These are phyloP conservation scores for Zalaria sp. DNA, from an alignment of 2,329 filamentous ascomycete genomes.

Conservation along the genomic window DNA sequence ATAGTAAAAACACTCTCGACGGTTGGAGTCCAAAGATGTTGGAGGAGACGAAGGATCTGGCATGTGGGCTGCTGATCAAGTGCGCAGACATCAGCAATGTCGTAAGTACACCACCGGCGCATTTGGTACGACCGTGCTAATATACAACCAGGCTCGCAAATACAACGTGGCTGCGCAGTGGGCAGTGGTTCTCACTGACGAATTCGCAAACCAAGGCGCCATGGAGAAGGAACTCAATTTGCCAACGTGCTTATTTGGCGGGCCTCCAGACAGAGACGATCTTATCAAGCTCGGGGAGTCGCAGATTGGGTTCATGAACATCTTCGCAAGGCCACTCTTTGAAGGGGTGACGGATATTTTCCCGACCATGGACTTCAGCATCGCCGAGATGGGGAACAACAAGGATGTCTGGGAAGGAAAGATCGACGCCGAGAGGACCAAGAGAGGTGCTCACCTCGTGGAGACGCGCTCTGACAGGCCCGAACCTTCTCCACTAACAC, in stretches of 20 bases:
- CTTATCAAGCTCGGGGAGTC: constrained; percentile 69
- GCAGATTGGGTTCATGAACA: constrained; percentile 91
- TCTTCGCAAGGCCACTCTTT: constrained; percentile 88
- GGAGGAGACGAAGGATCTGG: constrained; percentile 62
- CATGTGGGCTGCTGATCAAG: constrained; percentile 91
- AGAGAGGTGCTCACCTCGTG: constrained; percentile 16
- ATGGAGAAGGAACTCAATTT: constrained; percentile 87
- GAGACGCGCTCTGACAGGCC: constrained; percentile 3
- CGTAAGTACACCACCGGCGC: constrained; percentile 38
- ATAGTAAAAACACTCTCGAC: constrained; percentile 47
- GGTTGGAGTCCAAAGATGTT: constrained; percentile 64
- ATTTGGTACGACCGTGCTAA: constrained; percentile 3
- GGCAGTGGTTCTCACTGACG: constrained; percentile 89
- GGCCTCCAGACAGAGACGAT: constrained; percentile 69
- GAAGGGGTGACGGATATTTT: constrained; percentile 75
- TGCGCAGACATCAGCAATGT: constrained; percentile 99
- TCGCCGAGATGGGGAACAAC: constrained; percentile 69
- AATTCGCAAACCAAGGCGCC: constrained; percentile 81
- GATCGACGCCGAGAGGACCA: constrained; percentile 49
- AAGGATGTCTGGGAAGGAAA: constrained; percentile 57
- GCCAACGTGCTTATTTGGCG: constrained; percentile 69
- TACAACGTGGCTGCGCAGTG: constrained; percentile 73
- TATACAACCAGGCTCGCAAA: constrained; percentile 51
- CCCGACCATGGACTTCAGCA: constrained; percentile 70
- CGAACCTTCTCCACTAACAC: constrained; percentile 10